phyloP scores from a whole-genome alignment of 148 eudicot species.

The Mesembryanthemum crystallinum region DNA sequence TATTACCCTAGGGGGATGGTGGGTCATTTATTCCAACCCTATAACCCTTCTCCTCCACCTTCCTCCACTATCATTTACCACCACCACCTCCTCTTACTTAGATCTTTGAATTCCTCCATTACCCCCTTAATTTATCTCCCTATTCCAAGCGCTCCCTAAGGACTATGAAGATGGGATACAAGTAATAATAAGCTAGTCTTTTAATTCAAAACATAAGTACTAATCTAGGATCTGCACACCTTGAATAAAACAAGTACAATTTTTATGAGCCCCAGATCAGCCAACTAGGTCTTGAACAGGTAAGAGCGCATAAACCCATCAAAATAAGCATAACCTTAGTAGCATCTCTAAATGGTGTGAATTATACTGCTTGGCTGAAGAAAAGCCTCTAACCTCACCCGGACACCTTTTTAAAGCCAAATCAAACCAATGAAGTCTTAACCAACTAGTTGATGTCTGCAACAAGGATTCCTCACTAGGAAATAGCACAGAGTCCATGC shows the following conservation, averaged over 20 bases:
- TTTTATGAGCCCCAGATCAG: background rate
- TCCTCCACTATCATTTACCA: too few species aligned
- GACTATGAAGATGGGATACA: background rate
- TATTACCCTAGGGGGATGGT: too few species aligned
- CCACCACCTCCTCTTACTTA: too few species aligned
- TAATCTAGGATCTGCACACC: background rate
- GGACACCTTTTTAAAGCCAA: background rate
- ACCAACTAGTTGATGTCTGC: background rate
- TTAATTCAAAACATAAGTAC: too few species aligned
- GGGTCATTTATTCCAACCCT: too few species aligned
- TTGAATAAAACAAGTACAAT: background rate
- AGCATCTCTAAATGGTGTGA: background rate
- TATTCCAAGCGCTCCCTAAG: too few species aligned
- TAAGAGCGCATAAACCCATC: background rate
- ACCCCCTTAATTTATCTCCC: too few species aligned
- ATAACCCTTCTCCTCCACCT: too few species aligned
- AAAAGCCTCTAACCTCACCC: background rate
- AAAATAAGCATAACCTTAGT: background rate
- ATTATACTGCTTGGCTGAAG: background rate
- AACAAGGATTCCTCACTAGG: background rate
- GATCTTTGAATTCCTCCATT: too few species aligned
- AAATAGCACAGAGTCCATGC: background rate
- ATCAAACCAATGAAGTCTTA: background rate
- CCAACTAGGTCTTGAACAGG: background rate
- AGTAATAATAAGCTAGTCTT: background rate